phyloP scores from a whole-genome alignment of 257 asterid species.

The Solanum corneliomulleri region DNA sequence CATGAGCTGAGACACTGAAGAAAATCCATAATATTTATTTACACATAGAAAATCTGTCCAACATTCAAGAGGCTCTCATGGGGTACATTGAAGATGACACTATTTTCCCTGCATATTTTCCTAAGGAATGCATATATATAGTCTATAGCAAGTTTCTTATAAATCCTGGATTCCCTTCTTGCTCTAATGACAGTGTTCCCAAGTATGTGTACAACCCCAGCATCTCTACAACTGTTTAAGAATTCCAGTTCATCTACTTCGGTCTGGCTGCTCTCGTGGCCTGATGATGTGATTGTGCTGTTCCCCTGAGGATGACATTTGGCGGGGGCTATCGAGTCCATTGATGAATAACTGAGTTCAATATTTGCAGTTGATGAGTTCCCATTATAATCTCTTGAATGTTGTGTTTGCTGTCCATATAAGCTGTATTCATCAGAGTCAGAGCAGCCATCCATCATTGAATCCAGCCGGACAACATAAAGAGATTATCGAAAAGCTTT shows the following conservation, averaged over 20 bases:
- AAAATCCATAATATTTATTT: neutral
- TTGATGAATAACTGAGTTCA: slow-evolving; percentile 1
- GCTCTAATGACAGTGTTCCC: slow-evolving; percentile 15
- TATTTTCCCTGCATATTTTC: slow-evolving; percentile 20
- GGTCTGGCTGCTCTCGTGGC: neutral
- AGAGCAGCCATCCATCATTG: slow-evolving; percentile 4
- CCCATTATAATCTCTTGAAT: slow-evolving; percentile 1
- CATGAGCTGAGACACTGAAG: neutral
- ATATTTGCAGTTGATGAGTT: neutral
- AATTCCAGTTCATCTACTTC: slow-evolving; percentile 14
- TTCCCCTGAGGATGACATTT: slow-evolving; percentile 1
- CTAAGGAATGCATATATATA: slow-evolving; percentile 16
- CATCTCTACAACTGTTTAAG: slow-evolving; percentile 8
- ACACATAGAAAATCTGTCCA: slow-evolving; percentile 15
- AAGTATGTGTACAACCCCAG: slow-evolving; percentile 18
- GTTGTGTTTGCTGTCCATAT: slow-evolving; percentile 9
- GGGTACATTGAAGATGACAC: slow-evolving; percentile 18
- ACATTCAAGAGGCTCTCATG: slow-evolving; percentile 22
- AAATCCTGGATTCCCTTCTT: slow-evolving; percentile 10
- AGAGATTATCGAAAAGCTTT: slow-evolving; percentile 7
- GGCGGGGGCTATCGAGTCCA: neutral
- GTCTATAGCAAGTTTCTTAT: slow-evolving; percentile 12
- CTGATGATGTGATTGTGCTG: slow-evolving; percentile 1
- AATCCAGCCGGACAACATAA: slow-evolving; percentile 10
- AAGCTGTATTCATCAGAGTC: slow-evolving; percentile 14